Percentiles rank a stretch among this genome's conserved stretches.
These are phyloP conservation scores for Microsporum audouinii DNA, from an alignment of 2,329 filamentous ascomycete genomes.

Conservation along the genomic window DNA sequence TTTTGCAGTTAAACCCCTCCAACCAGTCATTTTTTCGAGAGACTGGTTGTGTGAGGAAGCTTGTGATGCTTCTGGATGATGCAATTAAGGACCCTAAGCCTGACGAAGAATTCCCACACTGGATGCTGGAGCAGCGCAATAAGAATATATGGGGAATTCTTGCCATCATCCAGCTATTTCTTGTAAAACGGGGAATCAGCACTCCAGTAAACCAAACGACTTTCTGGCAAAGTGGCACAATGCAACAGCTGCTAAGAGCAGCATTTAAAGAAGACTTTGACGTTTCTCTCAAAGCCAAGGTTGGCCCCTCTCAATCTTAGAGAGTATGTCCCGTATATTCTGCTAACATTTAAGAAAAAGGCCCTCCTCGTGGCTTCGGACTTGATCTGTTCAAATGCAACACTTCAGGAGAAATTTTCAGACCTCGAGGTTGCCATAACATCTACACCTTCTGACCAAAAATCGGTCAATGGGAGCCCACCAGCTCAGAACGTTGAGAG, in stretches of 20 bases:
- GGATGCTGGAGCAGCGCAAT: conserved; percentile 66
- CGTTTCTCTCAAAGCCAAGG: conserved; percentile 70
- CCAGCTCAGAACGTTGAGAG: conserved; percentile 42
- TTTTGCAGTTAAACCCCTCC: conserved; percentile 73
- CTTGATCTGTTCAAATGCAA: conserved; percentile 68
- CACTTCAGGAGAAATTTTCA: conserved; percentile 78
- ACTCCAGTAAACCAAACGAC: conserved; percentile 73
- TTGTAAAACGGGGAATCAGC: conserved; percentile 66
- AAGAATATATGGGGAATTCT: conserved; percentile 87
- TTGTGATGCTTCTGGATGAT: conserved; percentile 57
- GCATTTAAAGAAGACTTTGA: conserved; percentile 65
- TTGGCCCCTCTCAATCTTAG: conserved; percentile 26
- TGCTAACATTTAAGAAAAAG: conserved; percentile 30
- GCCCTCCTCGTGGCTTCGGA: conserved; percentile 78
- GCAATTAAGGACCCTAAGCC: conserved; percentile 45
- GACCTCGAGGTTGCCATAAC: conserved; percentile 57
- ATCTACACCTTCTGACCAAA: conserved; percentile 20
- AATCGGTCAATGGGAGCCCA: conserved; percentile 26
- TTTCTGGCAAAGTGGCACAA: conserved; percentile 72
- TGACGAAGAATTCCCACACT: conserved; percentile 54
- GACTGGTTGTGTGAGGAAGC: conserved; percentile 64
- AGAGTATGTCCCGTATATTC: neutral
- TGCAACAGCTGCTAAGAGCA: conserved; percentile 68
- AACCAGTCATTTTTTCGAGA: conserved; percentile 94
- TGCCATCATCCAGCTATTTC: conserved; percentile 74